phyloP scores from a whole-genome alignment of 2,329 filamentous ascomycete genomes.

The Massarina eburnea region DNA sequence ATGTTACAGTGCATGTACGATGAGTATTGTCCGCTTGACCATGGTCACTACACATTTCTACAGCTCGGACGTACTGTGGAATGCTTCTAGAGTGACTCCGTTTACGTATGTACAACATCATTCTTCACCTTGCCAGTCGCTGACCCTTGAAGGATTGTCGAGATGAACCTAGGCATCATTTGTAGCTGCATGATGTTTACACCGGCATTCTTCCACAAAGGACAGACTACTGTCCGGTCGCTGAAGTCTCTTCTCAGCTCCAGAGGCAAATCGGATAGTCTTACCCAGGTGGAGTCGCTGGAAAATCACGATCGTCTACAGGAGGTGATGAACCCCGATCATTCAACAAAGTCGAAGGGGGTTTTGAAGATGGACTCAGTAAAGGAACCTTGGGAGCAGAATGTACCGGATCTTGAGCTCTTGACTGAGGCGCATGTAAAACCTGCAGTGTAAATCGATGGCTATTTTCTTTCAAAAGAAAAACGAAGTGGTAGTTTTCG shows the following conservation, averaged over 20 bases:
- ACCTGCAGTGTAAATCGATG: too few species aligned
- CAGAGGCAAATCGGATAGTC: too few species aligned
- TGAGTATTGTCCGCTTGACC: constrained; percentile 1
- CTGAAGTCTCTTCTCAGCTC: too few species aligned
- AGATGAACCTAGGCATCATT: constrained; percentile 4
- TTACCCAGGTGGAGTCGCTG: not conserved
- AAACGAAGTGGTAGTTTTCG: too few species aligned
- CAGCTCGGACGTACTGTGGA: not conserved
- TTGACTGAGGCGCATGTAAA: too few species aligned
- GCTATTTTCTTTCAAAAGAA: too few species aligned
- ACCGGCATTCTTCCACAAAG: not conserved
- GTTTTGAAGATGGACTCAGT: too few species aligned
- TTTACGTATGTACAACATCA: constrained; percentile 1
- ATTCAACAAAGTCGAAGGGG: too few species aligned
- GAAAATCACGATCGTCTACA: not conserved
- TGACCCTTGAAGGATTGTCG: constrained; percentile 2
- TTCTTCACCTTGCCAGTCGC: not conserved
- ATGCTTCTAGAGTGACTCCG: not conserved
- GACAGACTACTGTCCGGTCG: not conserved
- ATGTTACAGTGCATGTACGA: constrained; percentile 1
- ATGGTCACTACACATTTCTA: not conserved
- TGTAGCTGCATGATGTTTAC: constrained; percentile 2
- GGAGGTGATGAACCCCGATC: too few species aligned
- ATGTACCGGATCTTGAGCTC: too few species aligned
- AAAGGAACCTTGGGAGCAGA: too few species aligned